These are phyloP conservation scores for Dendrobium nobile DNA, from an alignment of 106 monocot species.

Conservation along the genomic window DNA sequence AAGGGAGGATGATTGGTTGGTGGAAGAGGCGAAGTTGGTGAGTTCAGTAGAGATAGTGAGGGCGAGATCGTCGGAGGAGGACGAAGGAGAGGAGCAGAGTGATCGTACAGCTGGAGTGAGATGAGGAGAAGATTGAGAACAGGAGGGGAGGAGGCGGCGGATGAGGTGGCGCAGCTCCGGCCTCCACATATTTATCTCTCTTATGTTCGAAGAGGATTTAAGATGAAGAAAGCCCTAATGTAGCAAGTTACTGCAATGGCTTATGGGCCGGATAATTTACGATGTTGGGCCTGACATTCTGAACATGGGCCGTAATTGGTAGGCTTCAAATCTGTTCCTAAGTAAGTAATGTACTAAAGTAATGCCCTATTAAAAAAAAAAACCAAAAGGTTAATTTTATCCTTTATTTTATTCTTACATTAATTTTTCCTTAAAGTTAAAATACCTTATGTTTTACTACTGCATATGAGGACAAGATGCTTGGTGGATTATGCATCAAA, in stretches of 20 bases:
- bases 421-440: too few species aligned
- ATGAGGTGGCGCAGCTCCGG: conserved; percentile 21
- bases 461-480: too few species aligned
- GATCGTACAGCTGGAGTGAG: conserved; percentile 6
- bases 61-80: conserved; percentile 26
- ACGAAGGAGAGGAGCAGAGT: conserved; percentile 16
- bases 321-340: not conserved
- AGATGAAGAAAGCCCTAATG: not conserved
- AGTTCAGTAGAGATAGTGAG: conserved; percentile 40
- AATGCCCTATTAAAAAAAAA: too few species aligned
- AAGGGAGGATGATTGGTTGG: conserved; percentile 13
- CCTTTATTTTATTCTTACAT: too few species aligned
- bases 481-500: too few species aligned
- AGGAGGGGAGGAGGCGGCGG: conserved; percentile 10
- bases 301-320: not conserved
- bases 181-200: conserved; percentile 33
- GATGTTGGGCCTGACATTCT: not conserved
- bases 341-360: too few species aligned
- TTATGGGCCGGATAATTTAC: not conserved
- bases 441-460: too few species aligned
- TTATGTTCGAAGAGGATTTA: not conserved
- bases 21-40: conserved; percentile 17
- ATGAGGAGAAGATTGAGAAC: conserved; percentile 3
- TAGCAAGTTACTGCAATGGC: not conserved
- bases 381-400: too few species aligned